Conservation (phyloP, 768 basidiomycete genomes). For the Chlorophyllum brunneum region DNA sequence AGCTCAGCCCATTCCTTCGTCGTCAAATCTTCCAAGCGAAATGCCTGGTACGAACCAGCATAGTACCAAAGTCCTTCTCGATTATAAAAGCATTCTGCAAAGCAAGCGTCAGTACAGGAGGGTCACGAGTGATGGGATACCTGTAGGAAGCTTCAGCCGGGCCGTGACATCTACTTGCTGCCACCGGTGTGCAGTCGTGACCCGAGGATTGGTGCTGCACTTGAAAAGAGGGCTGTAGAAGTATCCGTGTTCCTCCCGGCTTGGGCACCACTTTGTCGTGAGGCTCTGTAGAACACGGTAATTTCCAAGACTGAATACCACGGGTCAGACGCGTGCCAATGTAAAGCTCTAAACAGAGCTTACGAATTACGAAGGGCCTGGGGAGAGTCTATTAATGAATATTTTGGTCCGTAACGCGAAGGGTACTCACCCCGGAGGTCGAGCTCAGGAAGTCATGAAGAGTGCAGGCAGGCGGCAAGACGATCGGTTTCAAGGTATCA, state of each 20-base stretch:
- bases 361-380: slow-evolving; percentile 60
- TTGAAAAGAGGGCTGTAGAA: slow-evolving; percentile 71
- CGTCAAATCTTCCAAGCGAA: slow-evolving; percentile 62
- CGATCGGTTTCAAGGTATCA: slow-evolving; percentile 63
- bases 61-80: slow-evolving; percentile 83
- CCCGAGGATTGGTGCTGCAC: slow-evolving; percentile 76
- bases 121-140: slow-evolving; percentile 26
- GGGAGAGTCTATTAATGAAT: background rate
- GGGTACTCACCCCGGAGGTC: slow-evolving; percentile 47
- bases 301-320: slow-evolving; percentile 48
- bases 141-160: slow-evolving; percentile 59
- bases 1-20: slow-evolving; percentile 67
- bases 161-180: slow-evolving; percentile 55
- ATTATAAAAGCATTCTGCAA: slow-evolving; percentile 74
- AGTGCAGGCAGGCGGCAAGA: slow-evolving; percentile 59
- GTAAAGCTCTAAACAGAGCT: slow-evolving; percentile 19
- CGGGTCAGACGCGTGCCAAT: too few relatives aligned
- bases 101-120: background rate
- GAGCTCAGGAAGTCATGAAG: slow-evolving; percentile 67
- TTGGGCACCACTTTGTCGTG: slow-evolving; percentile 77
- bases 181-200: slow-evolving; percentile 77
- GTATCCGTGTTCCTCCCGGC: slow-evolving; percentile 80
- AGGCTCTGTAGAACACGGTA: slow-evolving; percentile 64
- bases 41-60: slow-evolving; percentile 70
- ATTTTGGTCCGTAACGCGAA: background rate